Base-by-base conservation (phyloP, 2,329 filamentous ascomycete species). In the Fusarium pseudograminearum region DNA sequence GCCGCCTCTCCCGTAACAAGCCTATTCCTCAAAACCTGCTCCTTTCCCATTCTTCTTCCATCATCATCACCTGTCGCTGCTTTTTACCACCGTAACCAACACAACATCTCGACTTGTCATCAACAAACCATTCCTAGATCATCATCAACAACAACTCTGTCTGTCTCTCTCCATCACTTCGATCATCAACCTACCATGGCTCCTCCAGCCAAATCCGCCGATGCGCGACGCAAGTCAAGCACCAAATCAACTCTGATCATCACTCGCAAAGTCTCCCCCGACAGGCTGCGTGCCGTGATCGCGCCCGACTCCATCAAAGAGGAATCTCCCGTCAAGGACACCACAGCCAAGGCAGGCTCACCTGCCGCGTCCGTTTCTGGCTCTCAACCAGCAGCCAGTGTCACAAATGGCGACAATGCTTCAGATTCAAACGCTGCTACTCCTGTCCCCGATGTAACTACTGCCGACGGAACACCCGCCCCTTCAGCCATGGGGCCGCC, bases 401-500 rank as follows among this genome's bases (percentile, higher is more conserved):
- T 80, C 65, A 82, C 84, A 31, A 85, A 83, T 72, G 83, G 82
- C 58, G 88, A 89, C 67, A 86, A 85, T 77, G 85, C 84, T 59
- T 85, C 86, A 67, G 86, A 89, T 73, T 90, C 89, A 26, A 87
- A 84, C 69, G 84, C 86, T 22, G 85, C 86, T 42, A 91, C 89
- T 18, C 88, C 88, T 16, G 84, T 82, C 24, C 80, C 85, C 41
- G 84, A 82, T 47, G 85, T 83, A 69, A 89, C 88, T 59, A 70
- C 73, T 51, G 73, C 64, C 55, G 71, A 74, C 47, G 85, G 84
- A 71, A 89, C 88, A 15, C 87, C 88, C 9, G 85, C 80, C 26
- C 83, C 86, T 26, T 79, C 83, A 8, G 78, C 79, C 65, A 90
- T 90, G 88, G 87, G 84, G 7, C 89, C 89, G 48, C 89, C 88